Evolutionary conservation across 192 early-diverging fungal genomes (phyloP), one percentile per base, ranked within the genome.

Genomic region (Mortierella alpina): DNA sequence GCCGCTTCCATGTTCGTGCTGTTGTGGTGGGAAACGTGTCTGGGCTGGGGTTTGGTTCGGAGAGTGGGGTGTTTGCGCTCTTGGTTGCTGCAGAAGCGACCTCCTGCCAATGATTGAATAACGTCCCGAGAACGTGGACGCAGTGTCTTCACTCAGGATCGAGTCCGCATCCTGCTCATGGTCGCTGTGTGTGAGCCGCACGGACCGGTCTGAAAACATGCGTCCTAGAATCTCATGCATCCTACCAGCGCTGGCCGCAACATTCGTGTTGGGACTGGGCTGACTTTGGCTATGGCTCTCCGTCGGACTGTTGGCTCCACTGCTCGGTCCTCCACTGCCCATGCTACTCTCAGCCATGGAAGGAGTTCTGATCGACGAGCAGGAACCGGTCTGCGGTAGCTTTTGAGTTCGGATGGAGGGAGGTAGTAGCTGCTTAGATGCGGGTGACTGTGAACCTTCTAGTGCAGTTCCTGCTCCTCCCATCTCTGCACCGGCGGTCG

Each of bases 181-280:
- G n/a, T 72, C 70, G 14, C 65, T 64, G 20, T 68, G 12, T 1
- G 15, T 48, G 22, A 57, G 49, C 5, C 70, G 60, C 17, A 70
- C 66, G 5, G 77, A 67, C 7, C 58, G 51, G 20, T 80, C 77
- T 3, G 77, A 67, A 20, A 80, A 80, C 65, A 80, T 80, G 4
- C 77, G 64, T 13, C 68, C 77, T 23, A 80, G 41, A 39, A 80
- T 80, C 55, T 80, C 77, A 13, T 80, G 77, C 77, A 80, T 80
- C 18, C 77, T 11, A 47, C 70, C 76, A n/a, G 69, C 70, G 54
- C 69, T 80, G 39, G 59, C 77, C 11, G 70, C 77, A 2, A 80
- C 59, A 31, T 63, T 31, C 31, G 31, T 31, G 12, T 20, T 56
- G 11, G 59, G 59, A 6, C 65, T 22, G 31, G 60, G 67, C 9